Conservation (phyloP, 139 green algal species). For the Chlorella sp. region DNA sequence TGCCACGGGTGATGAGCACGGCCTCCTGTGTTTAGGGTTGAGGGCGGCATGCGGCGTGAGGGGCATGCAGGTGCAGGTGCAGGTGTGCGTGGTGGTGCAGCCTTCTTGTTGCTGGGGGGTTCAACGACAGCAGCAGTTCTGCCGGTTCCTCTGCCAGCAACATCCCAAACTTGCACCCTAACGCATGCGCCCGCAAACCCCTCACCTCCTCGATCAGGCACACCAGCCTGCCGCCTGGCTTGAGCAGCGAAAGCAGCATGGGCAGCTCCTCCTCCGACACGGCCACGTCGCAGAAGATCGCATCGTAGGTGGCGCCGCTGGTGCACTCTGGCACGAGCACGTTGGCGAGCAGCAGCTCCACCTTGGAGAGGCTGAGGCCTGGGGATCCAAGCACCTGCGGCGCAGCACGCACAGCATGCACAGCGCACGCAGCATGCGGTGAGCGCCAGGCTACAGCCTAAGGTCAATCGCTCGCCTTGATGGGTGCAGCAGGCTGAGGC, state of each 20-base stretch:
- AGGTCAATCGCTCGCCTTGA: no score
- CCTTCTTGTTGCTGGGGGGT: not conserved
- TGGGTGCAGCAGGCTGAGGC: no score
- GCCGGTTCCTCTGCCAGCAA: not conserved
- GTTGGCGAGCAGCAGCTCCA: constrained; percentile 30
- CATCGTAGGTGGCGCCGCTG: constrained; percentile 40
- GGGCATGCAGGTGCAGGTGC: no score
- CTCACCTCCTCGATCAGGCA: constrained; percentile 43
- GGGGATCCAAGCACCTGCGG: not conserved
- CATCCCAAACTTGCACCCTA: not conserved
- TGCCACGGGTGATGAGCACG: constrained; percentile 41
- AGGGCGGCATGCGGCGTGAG: no score
- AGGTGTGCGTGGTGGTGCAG: not conserved
- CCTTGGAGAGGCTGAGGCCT: not conserved
- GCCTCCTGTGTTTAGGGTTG: no score
- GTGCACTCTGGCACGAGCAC: constrained; percentile 59
- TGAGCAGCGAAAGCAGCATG: constrained; percentile 47
- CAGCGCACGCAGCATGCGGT: no score
- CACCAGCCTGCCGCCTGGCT: constrained; percentile 42
- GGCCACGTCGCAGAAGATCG: constrained; percentile 48
- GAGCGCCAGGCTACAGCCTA: no score
- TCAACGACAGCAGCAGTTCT: not conserved
- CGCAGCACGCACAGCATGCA: no score
- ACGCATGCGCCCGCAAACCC: not conserved
- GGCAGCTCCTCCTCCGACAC: constrained; percentile 52